Evolutionary conservation across 2,329 filamentous ascomycete genomes (phyloP), one percentile per base, ranked within the genome.

Genomic region (Colletotrichum salicis): DNA sequence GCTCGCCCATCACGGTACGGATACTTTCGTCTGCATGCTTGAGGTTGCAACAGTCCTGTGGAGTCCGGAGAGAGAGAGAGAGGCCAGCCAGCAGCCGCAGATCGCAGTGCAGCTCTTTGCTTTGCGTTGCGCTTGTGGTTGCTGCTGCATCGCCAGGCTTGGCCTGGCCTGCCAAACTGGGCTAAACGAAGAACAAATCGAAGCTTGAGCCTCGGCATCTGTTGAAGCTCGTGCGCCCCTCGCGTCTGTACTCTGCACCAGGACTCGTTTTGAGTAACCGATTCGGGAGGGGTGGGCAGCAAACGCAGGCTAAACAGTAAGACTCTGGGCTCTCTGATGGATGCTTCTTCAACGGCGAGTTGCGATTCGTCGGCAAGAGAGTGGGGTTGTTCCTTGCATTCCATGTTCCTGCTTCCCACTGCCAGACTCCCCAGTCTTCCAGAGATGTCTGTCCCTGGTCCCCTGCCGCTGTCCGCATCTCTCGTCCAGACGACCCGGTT

Each of bases 191-290:
- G 54, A 27, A 27, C 33, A 45, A 64, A 11, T 41, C 24, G 64
- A 63, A 58, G 55, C 58, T 45, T 54, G 60, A 64, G 51, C 70
- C 70, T 72, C 70, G 70, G 70, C 66, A 72, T 72, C 59, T 60
- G 59, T 22, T 59, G 48, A 72, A 72, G 66, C 70, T 72, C 70
- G 70, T 72, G 70, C 59, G 65, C 65, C 41, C 41, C 33, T 29
- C 19, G 45, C 48, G 45, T 54, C 60, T 29, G 41, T 10, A 12
- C 29, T 19, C 22, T 60, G 37, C 58, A 48, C 45, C 33, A 27
- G 61, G 10, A 31, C 33, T 55, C 19, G 52, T 64, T 64, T 48
- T 41, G 51, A 31, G 48, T 56, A 54, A 29, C n/a, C 51, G 61
- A 35, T 56, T 64, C 61, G 51, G 61, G 15, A 51, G 33, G 61